These are phyloP conservation scores for Acorus gramineus DNA, from an alignment of 106 monocot genomes.

Conservation along the genomic window DNA sequence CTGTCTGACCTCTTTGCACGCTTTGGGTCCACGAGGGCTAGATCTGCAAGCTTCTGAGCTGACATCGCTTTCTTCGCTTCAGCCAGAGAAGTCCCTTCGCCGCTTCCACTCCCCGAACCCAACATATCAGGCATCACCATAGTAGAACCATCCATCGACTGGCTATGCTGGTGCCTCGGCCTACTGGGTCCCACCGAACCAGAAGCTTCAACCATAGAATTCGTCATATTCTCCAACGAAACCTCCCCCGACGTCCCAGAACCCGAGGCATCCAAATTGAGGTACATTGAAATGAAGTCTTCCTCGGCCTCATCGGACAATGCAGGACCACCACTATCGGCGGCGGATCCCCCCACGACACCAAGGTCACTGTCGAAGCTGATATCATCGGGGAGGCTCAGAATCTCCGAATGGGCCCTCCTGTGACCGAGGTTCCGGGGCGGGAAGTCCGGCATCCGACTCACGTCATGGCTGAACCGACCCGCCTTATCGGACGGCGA, in stretches of 20 bases:
- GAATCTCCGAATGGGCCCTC: constrained; percentile 72
- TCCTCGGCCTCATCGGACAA: constrained; percentile 63
- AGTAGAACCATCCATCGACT: constrained; percentile 62
- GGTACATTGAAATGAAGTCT: constrained; percentile 63
- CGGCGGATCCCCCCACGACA: constrained; percentile 19
- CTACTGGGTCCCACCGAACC: not conserved
- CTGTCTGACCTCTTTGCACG: constrained; percentile 65
- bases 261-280: constrained; percentile 42
- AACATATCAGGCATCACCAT: constrained; percentile 43
- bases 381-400: constrained; percentile 64
- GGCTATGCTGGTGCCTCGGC: constrained; percentile 67
- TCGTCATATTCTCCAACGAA: not conserved
- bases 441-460: constrained; percentile 63
- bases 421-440: constrained; percentile 47
- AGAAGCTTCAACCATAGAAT: no score
- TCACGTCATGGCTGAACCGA: constrained; percentile 52
- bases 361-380: constrained; percentile 59
- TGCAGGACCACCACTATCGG: constrained; percentile 16
- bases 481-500: not conserved
- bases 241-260: constrained; percentile 9
- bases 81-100: constrained; percentile 22
- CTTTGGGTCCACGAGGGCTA: constrained; percentile 81
- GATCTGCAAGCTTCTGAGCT: constrained; percentile 70
- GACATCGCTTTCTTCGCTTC: constrained; percentile 87
- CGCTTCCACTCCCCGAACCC: constrained; percentile 5